These are phyloP conservation scores for Gonium pectorale DNA, from an alignment of 139 green algal species.

Conservation along the genomic window DNA sequence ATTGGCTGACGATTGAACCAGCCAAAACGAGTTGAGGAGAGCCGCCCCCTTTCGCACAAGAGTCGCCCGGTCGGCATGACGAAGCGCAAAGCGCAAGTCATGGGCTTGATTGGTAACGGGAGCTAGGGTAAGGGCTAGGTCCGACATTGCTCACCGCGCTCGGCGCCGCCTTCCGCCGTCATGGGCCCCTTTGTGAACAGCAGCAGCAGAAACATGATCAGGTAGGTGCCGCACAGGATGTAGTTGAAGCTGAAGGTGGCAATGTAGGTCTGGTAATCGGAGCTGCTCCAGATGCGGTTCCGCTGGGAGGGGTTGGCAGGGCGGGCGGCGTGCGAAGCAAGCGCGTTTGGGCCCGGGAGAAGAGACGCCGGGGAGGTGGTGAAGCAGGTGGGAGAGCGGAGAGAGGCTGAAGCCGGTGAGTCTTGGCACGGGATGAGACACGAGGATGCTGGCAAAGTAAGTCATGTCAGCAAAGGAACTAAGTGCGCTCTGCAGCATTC, in stretches of 20 bases:
- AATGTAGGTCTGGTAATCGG: slow-evolving; percentile 20
- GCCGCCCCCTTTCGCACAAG: no score
- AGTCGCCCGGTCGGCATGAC: no score
- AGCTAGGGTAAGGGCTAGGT: neutral
- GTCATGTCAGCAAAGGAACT: no score
- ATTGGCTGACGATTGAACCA: no score
- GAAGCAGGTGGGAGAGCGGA: neutral
- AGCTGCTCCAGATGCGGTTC: neutral
- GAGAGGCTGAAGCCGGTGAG: neutral
- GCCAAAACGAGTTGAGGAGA: no score
- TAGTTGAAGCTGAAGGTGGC: slow-evolving; percentile 41
- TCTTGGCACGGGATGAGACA: neutral
- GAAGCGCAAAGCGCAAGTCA: neutral
- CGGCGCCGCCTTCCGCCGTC: neutral
- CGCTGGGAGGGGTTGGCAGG: neutral
- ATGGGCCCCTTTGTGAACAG: neutral
- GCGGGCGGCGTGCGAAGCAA: neutral
- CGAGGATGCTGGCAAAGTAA: neutral
- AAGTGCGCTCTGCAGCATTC: no score
- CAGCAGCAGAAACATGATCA: slow-evolving; percentile 25
- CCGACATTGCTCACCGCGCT: neutral
- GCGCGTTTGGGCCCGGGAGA: neutral
- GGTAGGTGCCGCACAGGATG: slow-evolving; percentile 19
- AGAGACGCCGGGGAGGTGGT: neutral
- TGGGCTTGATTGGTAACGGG: neutral